Percentiles rank a stretch among this genome's conserved stretches.
Conservation (phyloP, 108 stramenopile genomes). For the Fragilaria crotonensis region DNA sequence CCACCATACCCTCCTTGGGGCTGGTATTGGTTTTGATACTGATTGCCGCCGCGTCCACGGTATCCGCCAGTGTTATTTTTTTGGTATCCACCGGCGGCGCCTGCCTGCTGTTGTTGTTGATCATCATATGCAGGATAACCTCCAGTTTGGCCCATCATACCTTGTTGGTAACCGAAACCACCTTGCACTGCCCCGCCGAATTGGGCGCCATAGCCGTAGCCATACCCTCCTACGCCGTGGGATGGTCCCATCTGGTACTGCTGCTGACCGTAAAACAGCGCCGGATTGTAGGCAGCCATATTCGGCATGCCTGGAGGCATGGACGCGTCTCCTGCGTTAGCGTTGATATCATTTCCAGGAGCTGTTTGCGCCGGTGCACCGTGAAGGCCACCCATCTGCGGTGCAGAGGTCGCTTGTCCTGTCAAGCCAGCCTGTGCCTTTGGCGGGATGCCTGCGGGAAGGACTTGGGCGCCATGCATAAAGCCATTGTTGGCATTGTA, state of each 20-base stretch:
- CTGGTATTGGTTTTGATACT: no score
- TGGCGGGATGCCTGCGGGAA: no score
- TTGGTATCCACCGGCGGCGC: slow-evolving; percentile 58
- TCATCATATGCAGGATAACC: slow-evolving; percentile 68
- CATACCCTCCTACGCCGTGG: slow-evolving; percentile 45
- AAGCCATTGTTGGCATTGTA: no score
- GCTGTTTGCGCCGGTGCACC: no score
- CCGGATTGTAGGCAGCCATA: slow-evolving; percentile 48
- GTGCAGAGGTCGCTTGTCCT: no score
- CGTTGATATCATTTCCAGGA: no score
- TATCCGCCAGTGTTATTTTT: slow-evolving; percentile 63
- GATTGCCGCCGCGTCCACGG: slow-evolving; percentile 48
- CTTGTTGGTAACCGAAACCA: slow-evolving; percentile 65
- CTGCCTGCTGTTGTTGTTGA: slow-evolving; percentile 39
- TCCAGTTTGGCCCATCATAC: slow-evolving; percentile 59
- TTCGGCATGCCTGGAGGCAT: slow-evolving; percentile 77
- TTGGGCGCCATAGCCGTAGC: slow-evolving; percentile 58
- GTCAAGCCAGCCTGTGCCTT: no score
- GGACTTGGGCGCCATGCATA: no score
- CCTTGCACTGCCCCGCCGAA: slow-evolving; percentile 61
- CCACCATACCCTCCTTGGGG: background rate
- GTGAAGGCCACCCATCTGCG: no score
- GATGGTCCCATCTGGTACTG: slow-evolving; percentile 61
- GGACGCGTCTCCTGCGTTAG: slow-evolving; percentile 18
- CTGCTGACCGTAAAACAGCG: slow-evolving; percentile 64